Conservation (phyloP, 23 red algal species). For the Chondrus crispus region DNA sequence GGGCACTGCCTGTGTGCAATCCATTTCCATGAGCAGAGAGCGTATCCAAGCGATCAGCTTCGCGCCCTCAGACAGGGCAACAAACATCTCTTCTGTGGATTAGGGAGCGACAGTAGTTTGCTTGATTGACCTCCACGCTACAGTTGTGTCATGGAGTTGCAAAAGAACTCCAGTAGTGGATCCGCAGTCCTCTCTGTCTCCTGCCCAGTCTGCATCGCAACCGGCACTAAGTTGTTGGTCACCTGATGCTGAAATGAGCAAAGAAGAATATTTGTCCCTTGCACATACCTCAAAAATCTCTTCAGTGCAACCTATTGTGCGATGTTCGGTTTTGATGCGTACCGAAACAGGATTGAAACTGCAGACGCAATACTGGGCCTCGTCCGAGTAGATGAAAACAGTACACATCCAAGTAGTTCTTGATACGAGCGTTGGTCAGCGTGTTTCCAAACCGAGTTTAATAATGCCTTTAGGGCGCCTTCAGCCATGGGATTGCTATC, state of each 20-base stretch:
- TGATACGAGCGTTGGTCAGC: neutral
- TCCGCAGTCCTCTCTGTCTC: neutral
- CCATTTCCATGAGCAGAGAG: neutral
- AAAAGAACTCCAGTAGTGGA: constrained; percentile 13
- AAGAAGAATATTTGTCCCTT: neutral
- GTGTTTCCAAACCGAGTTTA: neutral
- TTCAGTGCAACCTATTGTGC: neutral
- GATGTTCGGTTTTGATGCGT: neutral
- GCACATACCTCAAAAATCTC: neutral
- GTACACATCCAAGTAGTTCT: neutral
- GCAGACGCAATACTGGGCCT: neutral
- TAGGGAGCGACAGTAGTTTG: constrained; percentile 30
- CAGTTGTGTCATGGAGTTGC: neutral
- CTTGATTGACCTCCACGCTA: constrained; percentile 23
- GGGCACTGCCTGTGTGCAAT: neutral
- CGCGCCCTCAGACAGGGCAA: neutral
- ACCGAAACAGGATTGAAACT: neutral
- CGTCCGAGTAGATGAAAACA: neutral
- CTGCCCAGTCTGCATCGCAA: constrained; percentile 20
- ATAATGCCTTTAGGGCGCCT: neutral
- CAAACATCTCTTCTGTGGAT: constrained; percentile 26
- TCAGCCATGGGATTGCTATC: neutral
- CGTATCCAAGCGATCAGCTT: neutral
- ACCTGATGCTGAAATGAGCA: neutral
- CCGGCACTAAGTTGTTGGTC: neutral